Conservation (phyloP, 768 basidiomycete species). For the Mycena floridula region DNA sequence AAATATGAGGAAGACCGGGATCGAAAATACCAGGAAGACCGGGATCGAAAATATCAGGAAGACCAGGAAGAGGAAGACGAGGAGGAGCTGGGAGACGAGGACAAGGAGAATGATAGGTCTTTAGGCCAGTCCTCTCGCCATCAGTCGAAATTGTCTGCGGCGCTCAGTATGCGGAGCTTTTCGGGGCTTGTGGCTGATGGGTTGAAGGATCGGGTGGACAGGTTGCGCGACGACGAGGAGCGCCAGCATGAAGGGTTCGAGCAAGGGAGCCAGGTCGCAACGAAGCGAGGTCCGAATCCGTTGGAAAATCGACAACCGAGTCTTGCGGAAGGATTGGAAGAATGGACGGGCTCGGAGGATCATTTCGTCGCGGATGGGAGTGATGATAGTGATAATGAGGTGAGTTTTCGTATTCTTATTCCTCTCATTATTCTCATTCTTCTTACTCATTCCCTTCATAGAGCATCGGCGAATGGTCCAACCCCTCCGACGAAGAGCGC, state of each 20-base stretch:
- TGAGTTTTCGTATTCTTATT: slow-evolving; percentile 30
- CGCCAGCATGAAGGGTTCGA: slow-evolving; percentile 25
- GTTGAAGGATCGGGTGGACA: slow-evolving; percentile 8
- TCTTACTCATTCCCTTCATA: slow-evolving; percentile 24
- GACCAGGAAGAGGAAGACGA: slow-evolving; percentile 33
- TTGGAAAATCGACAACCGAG: too few relatives aligned
- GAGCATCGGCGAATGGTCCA: slow-evolving; percentile 88
- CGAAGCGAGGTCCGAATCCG: slow-evolving; percentile 21
- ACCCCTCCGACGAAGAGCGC: slow-evolving; percentile 86
- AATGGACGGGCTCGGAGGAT: slow-evolving; percentile 86
- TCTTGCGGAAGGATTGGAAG: slow-evolving; percentile 43
- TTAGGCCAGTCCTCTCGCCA: slow-evolving; percentile 56
- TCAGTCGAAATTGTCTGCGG: slow-evolving; percentile 59
- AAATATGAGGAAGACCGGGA: slow-evolving; percentile 13
- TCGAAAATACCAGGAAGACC: background rate
- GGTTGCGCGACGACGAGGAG: slow-evolving; percentile 15
- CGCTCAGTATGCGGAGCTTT: slow-evolving; percentile 59
- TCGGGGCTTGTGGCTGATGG: slow-evolving; percentile 40
- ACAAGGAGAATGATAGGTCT: slow-evolving; percentile 37
- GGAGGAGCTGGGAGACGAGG: slow-evolving; percentile 18
- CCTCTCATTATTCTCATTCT: slow-evolving; percentile 6
- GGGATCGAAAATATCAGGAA: slow-evolving; percentile 11
- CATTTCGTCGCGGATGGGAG: slow-evolving; percentile 20
- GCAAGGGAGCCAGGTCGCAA: too few relatives aligned
- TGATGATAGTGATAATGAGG: slow-evolving; percentile 66